Evolutionary conservation across 306 rosid genomes (phyloP), one percentile per base, ranked within the genome.

Genomic region (Mucuna pruriens): DNA sequence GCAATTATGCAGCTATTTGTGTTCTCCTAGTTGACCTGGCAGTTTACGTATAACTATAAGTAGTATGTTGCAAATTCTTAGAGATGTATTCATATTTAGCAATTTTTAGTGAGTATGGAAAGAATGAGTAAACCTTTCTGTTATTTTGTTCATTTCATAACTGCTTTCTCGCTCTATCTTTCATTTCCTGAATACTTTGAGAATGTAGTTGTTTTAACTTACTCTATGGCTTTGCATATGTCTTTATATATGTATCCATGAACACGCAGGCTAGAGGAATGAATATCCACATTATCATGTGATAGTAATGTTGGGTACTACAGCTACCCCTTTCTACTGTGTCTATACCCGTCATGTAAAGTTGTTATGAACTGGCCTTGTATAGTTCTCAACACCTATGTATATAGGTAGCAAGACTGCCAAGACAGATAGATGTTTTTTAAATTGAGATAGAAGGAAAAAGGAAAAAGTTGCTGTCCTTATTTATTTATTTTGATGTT

Each of bases 401-500:
- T n/a, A n/a, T n/a, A n/a, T n/a, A n/a, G n/a, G n/a, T n/a, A n/a
- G n/a, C n/a, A n/a, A n/a, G n/a, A n/a, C n/a, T n/a, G n/a, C n/a
- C n/a, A n/a, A n/a, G n/a, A n/a, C n/a, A n/a, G 49, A 16, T 31
- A 23, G 23, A 2, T 40, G 33, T 33, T 39, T 19, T 40, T 20
- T 31, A 34, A 64, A 42, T 17, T 64, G 55, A 83, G 48, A 5
- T 16, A 25, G 71, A 54, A 9, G 45, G 20, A 38, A 62, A 31
- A 34, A 44, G 77, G 13, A 23, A 65, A 17, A n/a, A 26, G 11
- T 10, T 57, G 25, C 49, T 71, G 17, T 51, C 63, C 5, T 44
- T 16, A 4, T 55, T 76, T 71, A 64, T 55, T 49, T 78, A 23
- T 25, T 74, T 60, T 25, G 19, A 51, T 75, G 34, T 55, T 77